A percentile compares a stretch with the other conserved stretches of the same genome.
phyloP scores from a whole-genome alignment of 169 alveolate species.

The Ichthyophthirius multifiliis region DNA sequence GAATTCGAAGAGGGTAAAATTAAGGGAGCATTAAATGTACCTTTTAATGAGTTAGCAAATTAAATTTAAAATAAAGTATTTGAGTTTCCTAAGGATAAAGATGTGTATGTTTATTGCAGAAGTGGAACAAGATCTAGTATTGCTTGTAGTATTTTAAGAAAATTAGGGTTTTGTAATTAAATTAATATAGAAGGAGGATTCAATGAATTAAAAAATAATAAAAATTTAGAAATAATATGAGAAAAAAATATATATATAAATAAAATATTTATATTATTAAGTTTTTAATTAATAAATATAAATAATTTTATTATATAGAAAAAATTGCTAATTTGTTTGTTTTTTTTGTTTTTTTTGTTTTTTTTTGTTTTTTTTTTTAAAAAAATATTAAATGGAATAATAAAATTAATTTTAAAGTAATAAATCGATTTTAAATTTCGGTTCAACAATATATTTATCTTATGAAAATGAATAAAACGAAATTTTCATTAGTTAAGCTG shows the following conservation, averaged over 20 bases:
- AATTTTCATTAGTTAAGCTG: conserved; percentile 24
- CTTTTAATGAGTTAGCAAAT: conserved; percentile 24
- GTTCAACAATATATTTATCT: not conserved
- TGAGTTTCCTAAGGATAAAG: conserved; percentile 37
- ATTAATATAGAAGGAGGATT: conserved; percentile 34
- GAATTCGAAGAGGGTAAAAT: conserved; percentile 27
- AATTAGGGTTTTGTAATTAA: conserved; percentile 17
- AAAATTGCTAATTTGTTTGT: no score
- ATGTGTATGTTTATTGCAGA: conserved; percentile 27
- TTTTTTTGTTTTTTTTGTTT: no score
- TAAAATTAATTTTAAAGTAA: no score
- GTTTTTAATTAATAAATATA: no score
- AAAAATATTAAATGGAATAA: no score
- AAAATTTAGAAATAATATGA: conserved; percentile 2
- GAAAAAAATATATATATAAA: no score
- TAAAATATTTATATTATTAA: no score
- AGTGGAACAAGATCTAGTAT: conserved; percentile 40
- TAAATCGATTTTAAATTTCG: not conserved
- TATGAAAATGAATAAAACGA: not conserved
- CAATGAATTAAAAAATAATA: not conserved
- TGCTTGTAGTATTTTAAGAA: conserved; percentile 19
- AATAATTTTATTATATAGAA: no score
- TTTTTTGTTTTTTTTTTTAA: no score
- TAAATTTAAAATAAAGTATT: not conserved
- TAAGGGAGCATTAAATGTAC: conserved; percentile 23